These are phyloP conservation scores for Fusarium mexicanum DNA, from an alignment of 2,329 filamentous ascomycete genomes.

Conservation along the genomic window DNA sequence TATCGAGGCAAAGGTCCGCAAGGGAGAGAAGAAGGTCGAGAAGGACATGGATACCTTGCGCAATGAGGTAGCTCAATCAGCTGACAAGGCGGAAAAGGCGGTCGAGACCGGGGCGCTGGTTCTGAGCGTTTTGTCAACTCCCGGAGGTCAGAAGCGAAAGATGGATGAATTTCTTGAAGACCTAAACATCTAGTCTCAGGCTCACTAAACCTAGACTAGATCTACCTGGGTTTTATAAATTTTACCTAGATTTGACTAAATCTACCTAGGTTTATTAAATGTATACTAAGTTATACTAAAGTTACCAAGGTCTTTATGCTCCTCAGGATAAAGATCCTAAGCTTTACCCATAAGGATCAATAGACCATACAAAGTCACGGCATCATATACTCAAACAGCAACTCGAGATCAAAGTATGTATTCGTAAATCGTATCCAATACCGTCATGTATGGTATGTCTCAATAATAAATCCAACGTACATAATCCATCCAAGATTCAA, in stretches of 20 bases:
- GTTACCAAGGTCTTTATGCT: fast-evolving
- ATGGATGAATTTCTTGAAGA: not conserved
- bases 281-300: not conserved
- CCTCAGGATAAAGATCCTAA: fast-evolving
- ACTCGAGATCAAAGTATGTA: not conserved
- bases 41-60: not conserved
- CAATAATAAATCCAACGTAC: not conserved
- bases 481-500: not conserved
- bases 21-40: not conserved
- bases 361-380: not conserved
- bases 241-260: not conserved
- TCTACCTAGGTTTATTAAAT: not conserved
- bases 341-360: not conserved
- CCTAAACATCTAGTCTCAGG: fast-evolving
- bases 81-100: not conserved
- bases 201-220: not conserved
- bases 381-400: not conserved
- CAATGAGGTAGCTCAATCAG: fast-evolving
- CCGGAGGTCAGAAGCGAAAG: not conserved
- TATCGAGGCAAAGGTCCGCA: not conserved
- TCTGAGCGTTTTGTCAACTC: not conserved
- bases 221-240: not conserved
- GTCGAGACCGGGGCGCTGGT: fast-evolving
- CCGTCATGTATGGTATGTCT: constrained; percentile 1
- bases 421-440: constrained; percentile 10